A percentile compares a stretch with the other conserved stretches of the same genome.
phyloP scores from a whole-genome alignment of 805 yeast species.

The Spathaspora sp. region DNA sequence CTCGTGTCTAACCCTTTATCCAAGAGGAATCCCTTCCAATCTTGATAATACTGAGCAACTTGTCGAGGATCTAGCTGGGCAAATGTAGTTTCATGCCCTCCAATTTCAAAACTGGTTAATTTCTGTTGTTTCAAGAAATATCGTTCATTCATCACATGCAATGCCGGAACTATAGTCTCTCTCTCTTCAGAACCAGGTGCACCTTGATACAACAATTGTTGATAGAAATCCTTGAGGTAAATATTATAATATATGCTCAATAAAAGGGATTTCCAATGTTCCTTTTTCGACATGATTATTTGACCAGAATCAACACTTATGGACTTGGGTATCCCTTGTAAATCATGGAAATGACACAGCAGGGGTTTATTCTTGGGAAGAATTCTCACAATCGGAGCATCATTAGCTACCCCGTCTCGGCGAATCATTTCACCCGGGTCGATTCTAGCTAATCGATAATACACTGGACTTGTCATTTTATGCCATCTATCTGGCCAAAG shows the following conservation, averaged over 20 bases:
- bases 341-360: slow-evolving; percentile 27
- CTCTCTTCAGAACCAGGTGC: slow-evolving; percentile 26
- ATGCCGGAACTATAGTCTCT: slow-evolving; percentile 36
- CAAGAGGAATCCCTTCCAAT: slow-evolving; percentile 25
- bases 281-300: slow-evolving; percentile 29
- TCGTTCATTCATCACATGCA: slow-evolving; percentile 31
- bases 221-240: slow-evolving; percentile 25
- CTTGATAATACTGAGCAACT: slow-evolving; percentile 12
- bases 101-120: slow-evolving; percentile 12
- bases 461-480: slow-evolving; percentile 27
- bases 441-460: slow-evolving; percentile 29
- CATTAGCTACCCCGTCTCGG: slow-evolving; percentile 27
- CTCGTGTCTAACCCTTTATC: slow-evolving; percentile 22
- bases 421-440: slow-evolving; percentile 25
- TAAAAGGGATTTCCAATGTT: slow-evolving; percentile 26
- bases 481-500: slow-evolving; percentile 38
- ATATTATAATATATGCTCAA: slow-evolving; percentile 33
- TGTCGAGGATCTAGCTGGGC: slow-evolving; percentile 29
- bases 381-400: slow-evolving; percentile 19
- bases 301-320: slow-evolving; percentile 34
- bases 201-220: slow-evolving; percentile 32
- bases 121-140: slow-evolving; percentile 22
- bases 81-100: slow-evolving; percentile 24
- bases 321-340: slow-evolving; percentile 26
- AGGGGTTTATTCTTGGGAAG: slow-evolving; percentile 12